Evolutionary conservation across 768 basidiomycete species (phyloP).

Genomic region (Pleurotus sapidus): DNA sequence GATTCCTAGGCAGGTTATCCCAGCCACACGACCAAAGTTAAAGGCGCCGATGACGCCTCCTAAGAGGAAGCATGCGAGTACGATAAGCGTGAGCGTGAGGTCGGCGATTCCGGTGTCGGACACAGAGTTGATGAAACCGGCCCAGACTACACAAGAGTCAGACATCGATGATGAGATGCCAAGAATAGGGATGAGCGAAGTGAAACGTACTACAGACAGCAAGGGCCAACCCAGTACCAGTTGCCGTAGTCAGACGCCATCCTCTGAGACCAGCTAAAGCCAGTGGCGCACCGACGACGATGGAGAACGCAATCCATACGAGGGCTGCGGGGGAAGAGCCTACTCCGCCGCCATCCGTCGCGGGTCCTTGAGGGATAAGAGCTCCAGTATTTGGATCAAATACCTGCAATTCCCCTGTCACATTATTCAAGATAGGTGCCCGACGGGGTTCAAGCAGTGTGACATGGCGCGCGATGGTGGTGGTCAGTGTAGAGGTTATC

Average conservation of each 20-base stretch:
- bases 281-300: conserved; percentile 51
- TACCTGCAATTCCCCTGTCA: conserved; percentile 38
- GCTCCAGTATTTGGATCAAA: conserved; percentile 41
- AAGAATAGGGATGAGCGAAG: background rate
- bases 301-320: conserved; percentile 56
- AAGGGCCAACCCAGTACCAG: conserved; percentile 48
- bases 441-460: conserved; percentile 1
- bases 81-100: conserved; percentile 43
- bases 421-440: conserved; percentile 20
- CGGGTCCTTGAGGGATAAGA: conserved; percentile 49
- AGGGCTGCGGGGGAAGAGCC: conserved; percentile 41
- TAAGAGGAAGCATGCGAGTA: conserved; percentile 45
- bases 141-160: conserved; percentile 45
- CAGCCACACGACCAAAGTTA: conserved; percentile 44
- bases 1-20: conserved; percentile 43
- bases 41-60: conserved; percentile 56
- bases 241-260: conserved; percentile 53
- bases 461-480: background rate
- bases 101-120: conserved; percentile 49
- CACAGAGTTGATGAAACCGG: conserved; percentile 57
- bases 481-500: background rate
- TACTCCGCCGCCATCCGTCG: conserved; percentile 55
- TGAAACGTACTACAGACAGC: conserved; percentile 39
- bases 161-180: background rate
- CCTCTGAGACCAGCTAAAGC: conserved; percentile 55